Evolutionary conservation across 2,329 filamentous ascomycete genomes (phyloP).

Genomic region (Penicillium sp.): DNA sequence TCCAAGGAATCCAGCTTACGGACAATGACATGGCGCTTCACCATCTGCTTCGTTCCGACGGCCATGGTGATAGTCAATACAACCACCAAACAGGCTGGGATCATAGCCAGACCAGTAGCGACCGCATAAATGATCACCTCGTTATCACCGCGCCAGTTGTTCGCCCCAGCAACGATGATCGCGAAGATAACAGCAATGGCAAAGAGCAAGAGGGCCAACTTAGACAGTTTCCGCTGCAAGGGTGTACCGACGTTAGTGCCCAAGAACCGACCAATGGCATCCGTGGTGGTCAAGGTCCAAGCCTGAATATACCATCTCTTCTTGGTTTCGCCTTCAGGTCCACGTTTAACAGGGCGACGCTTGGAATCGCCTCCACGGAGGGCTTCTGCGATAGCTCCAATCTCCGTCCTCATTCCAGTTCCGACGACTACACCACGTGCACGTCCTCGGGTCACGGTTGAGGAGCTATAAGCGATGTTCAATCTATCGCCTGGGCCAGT

Average conservation of each 20-base stretch:
- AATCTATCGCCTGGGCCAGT: slow-evolving; percentile 60
- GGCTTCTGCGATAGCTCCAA: slow-evolving; percentile 63
- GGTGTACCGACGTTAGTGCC: slow-evolving; percentile 69
- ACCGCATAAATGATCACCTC: slow-evolving; percentile 67
- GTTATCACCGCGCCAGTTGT: slow-evolving; percentile 53
- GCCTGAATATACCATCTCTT: slow-evolving; percentile 55
- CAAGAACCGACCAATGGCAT: slow-evolving; percentile 62
- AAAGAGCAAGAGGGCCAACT: slow-evolving; percentile 66
- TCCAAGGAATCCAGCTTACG: slow-evolving; percentile 58
- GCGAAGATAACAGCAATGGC: slow-evolving; percentile 66
- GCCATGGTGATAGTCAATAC: slow-evolving; percentile 68
- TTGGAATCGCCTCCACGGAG: slow-evolving; percentile 61
- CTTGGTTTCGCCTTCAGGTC: slow-evolving; percentile 50
- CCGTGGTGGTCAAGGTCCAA: slow-evolving; percentile 54
- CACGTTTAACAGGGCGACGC: slow-evolving; percentile 53
- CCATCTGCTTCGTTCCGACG: slow-evolving; percentile 60
- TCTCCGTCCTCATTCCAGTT: slow-evolving; percentile 63
- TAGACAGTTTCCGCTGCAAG: slow-evolving; percentile 66
- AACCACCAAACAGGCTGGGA: slow-evolving; percentile 62
- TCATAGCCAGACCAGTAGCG: slow-evolving; percentile 60
- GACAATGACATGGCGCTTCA: slow-evolving; percentile 57
- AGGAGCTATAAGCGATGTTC: slow-evolving; percentile 63
- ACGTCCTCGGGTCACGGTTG: slow-evolving; percentile 61
- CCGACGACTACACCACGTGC: slow-evolving; percentile 60
- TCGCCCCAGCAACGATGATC: slow-evolving; percentile 67